Evolutionary conservation across 164 flowering plant species (phyloP).

Genomic region (Echeveria elegans): DNA sequence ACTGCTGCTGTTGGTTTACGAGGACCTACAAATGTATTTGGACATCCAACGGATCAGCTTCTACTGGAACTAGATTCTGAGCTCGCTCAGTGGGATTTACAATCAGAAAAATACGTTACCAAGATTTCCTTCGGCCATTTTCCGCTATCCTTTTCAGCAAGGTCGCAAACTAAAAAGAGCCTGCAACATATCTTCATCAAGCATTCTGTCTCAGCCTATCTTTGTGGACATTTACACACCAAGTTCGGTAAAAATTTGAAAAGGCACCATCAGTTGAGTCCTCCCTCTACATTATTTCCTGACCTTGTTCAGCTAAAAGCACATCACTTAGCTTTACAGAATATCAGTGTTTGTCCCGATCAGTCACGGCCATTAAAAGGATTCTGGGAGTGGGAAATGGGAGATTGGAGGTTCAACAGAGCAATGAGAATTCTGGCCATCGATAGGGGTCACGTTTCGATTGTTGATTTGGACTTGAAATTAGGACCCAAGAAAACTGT

Average conservation of each 20-base stretch:
- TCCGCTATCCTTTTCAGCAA: conserved; percentile 81
- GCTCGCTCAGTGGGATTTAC: conserved; percentile 74
- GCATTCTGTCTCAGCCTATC: conserved; percentile 69
- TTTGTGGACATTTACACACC: conserved; percentile 92
- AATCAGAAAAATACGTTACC: conserved; percentile 35
- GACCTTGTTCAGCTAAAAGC: conserved; percentile 36
- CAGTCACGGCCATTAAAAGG: neutral
- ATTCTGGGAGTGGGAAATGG: conserved; percentile 11
- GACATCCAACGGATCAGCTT: conserved; percentile 82
- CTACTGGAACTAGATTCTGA: conserved; percentile 50
- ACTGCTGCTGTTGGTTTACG: conserved; percentile 64
- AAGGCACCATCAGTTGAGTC: conserved; percentile 42
- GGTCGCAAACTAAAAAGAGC: conserved; percentile 52
- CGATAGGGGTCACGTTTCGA: conserved; percentile 2
- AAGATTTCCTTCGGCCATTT: conserved; percentile 91
- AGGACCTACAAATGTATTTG: conserved; percentile 92
- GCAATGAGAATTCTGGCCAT: conserved; percentile 7
- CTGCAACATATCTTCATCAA: conserved; percentile 65
- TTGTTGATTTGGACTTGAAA: conserved; percentile 8
- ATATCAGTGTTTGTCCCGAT: neutral
- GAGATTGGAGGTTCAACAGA: conserved; percentile 8
- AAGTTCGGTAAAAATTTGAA: conserved; percentile 79
- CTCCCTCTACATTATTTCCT: conserved; percentile 15
- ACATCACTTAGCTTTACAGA: neutral
- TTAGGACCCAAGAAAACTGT: conserved; percentile 3